Conservation (phyloP, 1,139 yeast genomes). For the Oligophagozyma castellii region DNA sequence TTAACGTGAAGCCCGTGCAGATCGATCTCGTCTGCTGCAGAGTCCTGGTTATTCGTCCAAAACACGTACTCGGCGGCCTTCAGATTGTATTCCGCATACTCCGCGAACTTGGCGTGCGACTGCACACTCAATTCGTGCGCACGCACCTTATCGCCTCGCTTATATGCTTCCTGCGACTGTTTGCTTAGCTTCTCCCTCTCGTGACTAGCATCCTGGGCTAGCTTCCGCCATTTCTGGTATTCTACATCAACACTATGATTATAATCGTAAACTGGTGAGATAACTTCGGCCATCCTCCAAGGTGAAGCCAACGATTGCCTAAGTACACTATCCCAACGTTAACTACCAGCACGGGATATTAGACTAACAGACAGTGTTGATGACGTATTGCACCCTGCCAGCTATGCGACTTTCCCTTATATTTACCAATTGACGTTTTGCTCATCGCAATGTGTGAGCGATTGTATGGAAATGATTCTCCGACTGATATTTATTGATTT, state of each 20-base stretch:
- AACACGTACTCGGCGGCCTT: conserved; percentile 90
- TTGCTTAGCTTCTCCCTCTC: conserved; percentile 43
- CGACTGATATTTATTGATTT: too few species aligned
- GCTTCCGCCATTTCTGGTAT: conserved; percentile 48
- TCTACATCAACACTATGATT: conserved; percentile 60
- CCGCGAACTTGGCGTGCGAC: conserved; percentile 48
- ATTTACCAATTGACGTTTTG: too few species aligned
- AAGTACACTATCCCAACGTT: too few species aligned
- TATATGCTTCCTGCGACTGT: conserved; percentile 66
- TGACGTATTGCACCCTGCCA: too few species aligned
- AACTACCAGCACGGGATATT: too few species aligned
- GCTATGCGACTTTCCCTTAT: too few species aligned
- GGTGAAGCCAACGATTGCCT: too few species aligned
- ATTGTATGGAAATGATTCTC: too few species aligned
- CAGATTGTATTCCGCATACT: conserved; percentile 43
- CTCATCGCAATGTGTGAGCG: too few species aligned
- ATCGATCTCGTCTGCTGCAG: conserved; percentile 76
- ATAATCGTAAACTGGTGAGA: too few species aligned
- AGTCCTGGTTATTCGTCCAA: conserved; percentile 75
- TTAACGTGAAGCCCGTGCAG: conserved; percentile 83
- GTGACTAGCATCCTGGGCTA: conserved; percentile 56
- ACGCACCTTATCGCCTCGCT: conserved; percentile 52
- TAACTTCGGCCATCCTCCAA: too few species aligned
- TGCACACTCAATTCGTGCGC: conserved; percentile 65
- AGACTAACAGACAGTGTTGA: too few species aligned